Conservation (phyloP, 2,329 filamentous ascomycete species). For the Canariomyces notabilis region DNA sequence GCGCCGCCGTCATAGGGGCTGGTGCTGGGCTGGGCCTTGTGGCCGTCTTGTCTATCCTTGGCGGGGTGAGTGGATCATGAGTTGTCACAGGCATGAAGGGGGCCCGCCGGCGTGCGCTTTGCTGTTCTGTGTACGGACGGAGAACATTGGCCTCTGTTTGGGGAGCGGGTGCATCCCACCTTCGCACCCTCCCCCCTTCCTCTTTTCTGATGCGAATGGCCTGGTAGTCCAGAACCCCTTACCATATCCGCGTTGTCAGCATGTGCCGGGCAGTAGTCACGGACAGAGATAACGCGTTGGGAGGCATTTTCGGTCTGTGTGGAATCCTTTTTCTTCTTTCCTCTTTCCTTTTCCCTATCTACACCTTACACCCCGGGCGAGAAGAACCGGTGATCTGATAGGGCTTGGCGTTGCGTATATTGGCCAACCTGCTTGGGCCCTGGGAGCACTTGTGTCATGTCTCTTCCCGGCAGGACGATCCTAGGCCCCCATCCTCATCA, state of each 20-base stretch:
- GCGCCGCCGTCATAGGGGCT: conserved; percentile 12
- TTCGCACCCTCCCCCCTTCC: no score
- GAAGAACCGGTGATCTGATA: neutral
- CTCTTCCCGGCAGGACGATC: neutral
- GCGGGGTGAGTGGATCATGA: no score
- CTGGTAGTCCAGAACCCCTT: no score
- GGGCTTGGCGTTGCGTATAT: neutral
- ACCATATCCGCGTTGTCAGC: no score
- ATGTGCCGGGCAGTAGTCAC: neutral
- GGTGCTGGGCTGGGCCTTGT: neutral
- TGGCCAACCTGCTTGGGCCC: neutral
- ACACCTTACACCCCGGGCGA: neutral
- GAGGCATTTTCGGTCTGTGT: neutral
- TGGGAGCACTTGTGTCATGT: neutral
- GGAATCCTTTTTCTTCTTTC: neutral
- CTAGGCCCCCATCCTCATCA: neutral
- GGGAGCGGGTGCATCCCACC: no score
- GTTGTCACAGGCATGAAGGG: no score
- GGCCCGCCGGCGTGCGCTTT: no score
- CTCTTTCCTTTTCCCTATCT: neutral
- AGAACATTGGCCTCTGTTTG: no score
- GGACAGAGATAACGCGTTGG: neutral
- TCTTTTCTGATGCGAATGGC: no score
- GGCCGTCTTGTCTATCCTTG: no score
- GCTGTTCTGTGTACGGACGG: no score